Conservation (phyloP, 2,329 filamentous ascomycete genomes). For the Ceratocystis papillata region DNA sequence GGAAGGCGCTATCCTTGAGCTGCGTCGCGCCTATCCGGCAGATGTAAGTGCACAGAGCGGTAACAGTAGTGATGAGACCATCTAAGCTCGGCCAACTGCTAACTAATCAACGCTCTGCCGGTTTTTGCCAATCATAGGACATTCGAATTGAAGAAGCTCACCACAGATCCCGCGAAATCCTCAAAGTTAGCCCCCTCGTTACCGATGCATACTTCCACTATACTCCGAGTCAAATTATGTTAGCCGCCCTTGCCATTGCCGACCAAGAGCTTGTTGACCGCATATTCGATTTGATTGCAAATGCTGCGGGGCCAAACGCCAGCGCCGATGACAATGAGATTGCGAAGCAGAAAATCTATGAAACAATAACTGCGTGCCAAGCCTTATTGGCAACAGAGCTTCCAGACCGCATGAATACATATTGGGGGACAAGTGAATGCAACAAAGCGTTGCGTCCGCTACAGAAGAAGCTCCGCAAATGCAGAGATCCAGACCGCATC, state of each 20-base stretch:
- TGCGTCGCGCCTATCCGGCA: slow-evolving; percentile 56
- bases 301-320: slow-evolving; percentile 29
- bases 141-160: slow-evolving; percentile 52
- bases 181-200: slow-evolving; percentile 70
- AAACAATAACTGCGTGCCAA: slow-evolving; percentile 41
- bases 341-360: slow-evolving; percentile 40
- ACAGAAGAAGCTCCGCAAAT: slow-evolving; percentile 59
- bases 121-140: slow-evolving; percentile 27
- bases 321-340: slow-evolving; percentile 29
- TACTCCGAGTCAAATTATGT: slow-evolving; percentile 86
- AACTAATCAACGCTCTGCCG: neutral
- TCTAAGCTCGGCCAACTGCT: neutral
- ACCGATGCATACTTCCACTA: slow-evolving; percentile 97
- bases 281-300: slow-evolving; percentile 26
- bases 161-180: slow-evolving; percentile 56
- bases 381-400: slow-evolving; percentile 47
- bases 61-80: neutral
- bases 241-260: slow-evolving; percentile 65
- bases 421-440: slow-evolving; percentile 43
- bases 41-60: slow-evolving; percentile 33
- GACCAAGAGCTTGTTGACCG: slow-evolving; percentile 52
- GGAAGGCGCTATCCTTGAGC: slow-evolving; percentile 75
- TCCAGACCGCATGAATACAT: slow-evolving; percentile 44
- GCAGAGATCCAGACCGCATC: slow-evolving; percentile 61
- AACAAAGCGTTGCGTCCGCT: slow-evolving; percentile 46